Base-by-base conservation (phyloP, 495 filamentous ascomycete genomes). In the Elaphomyces granulatus region DNA sequence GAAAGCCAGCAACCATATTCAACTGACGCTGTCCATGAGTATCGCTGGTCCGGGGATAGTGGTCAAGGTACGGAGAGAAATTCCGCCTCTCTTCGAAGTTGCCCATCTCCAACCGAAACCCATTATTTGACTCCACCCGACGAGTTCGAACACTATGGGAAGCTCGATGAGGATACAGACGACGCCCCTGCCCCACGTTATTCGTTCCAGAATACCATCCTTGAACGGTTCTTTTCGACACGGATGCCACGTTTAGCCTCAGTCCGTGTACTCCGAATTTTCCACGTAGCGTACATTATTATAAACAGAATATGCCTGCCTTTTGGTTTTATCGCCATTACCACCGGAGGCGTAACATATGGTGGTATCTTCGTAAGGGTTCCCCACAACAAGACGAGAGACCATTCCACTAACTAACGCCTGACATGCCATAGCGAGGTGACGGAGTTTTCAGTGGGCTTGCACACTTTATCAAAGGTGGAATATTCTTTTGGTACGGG, bases 401-500 rank as follows among this genome's bases (percentile, higher is more conserved):
- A n/a, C 28, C 18, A n/a, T 9, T 8, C 3, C 20, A 18, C 36
- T 48, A 14, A 41, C 41, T 43, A 43, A 43, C 26, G 4, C 19
- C 15, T 34, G 8, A 10, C 30, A n/a, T n/a, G n/a, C n/a, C n/a
- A n/a, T 45, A 78, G 74, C 70, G 74, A 49, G 72, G 64, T 8
- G 51, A 53, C 23, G 63, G 68, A 15, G 59, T 92, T 36, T 90
- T 94, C 68, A 87, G 80, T 49, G 84, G 87, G 3, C 66, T 94
- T 26, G 88, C 90, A 21, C 90, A 96, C 58, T 92, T 83, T 59
- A 82, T 95, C 55, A 98, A 96, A 54, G 90, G 88, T 38, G 84
- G 85, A n/a, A 83, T 96, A 41, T 98, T 98, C 63, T 83, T 95
- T 59, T 85, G 85, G 80, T 86, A 94, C 43, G 90, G 90, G 14